Base-by-base conservation (phyloP, 106 monocot genomes). In the Amphibolis antarctica region DNA sequence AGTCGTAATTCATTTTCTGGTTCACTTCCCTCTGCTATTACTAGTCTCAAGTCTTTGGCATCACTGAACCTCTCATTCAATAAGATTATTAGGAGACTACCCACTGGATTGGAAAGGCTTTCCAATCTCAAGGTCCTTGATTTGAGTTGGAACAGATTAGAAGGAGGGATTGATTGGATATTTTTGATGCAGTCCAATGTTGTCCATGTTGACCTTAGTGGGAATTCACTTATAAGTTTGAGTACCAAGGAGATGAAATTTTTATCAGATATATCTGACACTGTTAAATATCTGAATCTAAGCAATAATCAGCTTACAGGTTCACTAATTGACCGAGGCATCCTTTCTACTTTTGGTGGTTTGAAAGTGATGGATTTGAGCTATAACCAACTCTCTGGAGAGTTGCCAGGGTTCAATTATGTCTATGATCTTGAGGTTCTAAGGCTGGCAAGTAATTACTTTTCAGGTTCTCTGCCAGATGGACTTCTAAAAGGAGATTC, bases 291-390 rank as follows among this genome's bases (percentile, higher is more conserved):
- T 62, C 62, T 91, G 29, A 91, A 91, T 63, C 62, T 86, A 29
- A 91, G 91, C 69, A 68, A 75, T 57, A 86, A 91, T 68, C 48
- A 21, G 44, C 55, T 91, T 42, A 81, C 91, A n/a, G 83, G 83
- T 5, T 42, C 77, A 24, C 46, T 86, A 20, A 81, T 91, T 63
- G 74, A 44, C 15, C 62, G 64, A 52, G 69, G 74, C 43, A 48
- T 58, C 23, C 60, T 81, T 65, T 78, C 91, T 48, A 47, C 79
- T 53, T 83, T 91, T 60, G 86, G 83, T 45, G 78, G 55, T 55
- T 69, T 91, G 70, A 79, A 86, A 72, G 81, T 91, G 47, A 83
- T 91, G 63, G 91, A 91, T 69, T 81, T 81, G 13, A 81, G 83
- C 63, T 72, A 66, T 46, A 91, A 91, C 65, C 68, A 74, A 67